phyloP scores from a whole-genome alignment of 768 basidiomycete species.

The Boletus insuetus region DNA sequence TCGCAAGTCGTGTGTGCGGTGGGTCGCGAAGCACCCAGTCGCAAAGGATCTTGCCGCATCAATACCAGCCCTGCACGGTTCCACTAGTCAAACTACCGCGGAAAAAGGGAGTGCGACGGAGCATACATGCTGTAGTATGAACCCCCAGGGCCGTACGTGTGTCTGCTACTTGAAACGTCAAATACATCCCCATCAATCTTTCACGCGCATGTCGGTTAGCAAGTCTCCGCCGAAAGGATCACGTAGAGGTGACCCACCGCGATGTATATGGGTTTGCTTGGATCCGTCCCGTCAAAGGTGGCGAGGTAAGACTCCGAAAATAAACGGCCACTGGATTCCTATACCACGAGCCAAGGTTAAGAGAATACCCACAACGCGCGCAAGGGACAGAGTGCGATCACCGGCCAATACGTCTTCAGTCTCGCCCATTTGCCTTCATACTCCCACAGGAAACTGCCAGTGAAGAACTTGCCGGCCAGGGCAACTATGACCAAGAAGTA shows the following conservation, averaged over 20 bases:
- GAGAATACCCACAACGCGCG: neutral
- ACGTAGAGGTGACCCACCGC: slow-evolving; percentile 53
- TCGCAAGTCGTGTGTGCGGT: slow-evolving; percentile 88
- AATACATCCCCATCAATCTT: slow-evolving; percentile 92
- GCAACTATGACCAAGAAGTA: slow-evolving; percentile 50
- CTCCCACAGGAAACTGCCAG: slow-evolving; percentile 87
- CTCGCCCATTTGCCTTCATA: slow-evolving; percentile 62
- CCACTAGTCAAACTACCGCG: slow-evolving; percentile 24
- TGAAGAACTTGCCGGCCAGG: slow-evolving; percentile 78
- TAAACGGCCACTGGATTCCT: slow-evolving; percentile 56
- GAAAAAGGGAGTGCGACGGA: slow-evolving; percentile 1
- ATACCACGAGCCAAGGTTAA: neutral
- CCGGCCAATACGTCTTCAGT: slow-evolving; percentile 63
- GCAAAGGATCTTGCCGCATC: slow-evolving; percentile 93
- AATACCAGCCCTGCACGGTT: slow-evolving; percentile 60
- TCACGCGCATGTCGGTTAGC: slow-evolving; percentile 10
- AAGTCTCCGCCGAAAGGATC: neutral
- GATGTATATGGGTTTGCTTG: slow-evolving; percentile 72
- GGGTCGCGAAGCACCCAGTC: slow-evolving; percentile 90
- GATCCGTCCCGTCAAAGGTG: slow-evolving; percentile 67
- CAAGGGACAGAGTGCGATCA: slow-evolving; percentile 28
- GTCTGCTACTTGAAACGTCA: slow-evolving; percentile 77
- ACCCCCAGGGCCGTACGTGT: slow-evolving; percentile 86
- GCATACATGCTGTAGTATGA: slow-evolving; percentile 70
- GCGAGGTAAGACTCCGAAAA: slow-evolving; percentile 74